These are phyloP conservation scores for Aphanocladium album DNA, from an alignment of 2,329 filamentous ascomycete genomes.

Conservation along the genomic window DNA sequence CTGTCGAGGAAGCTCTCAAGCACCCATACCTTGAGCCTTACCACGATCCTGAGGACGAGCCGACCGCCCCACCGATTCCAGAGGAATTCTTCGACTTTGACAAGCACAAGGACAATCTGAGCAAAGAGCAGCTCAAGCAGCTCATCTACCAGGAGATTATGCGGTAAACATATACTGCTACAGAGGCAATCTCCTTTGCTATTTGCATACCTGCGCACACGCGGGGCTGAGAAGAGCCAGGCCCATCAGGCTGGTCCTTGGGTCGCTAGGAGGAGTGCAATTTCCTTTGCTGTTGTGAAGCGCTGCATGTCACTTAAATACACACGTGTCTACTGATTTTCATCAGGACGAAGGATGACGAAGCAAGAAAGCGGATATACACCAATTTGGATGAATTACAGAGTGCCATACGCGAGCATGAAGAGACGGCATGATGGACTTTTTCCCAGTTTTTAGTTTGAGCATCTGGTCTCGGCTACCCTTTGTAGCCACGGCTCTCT, in stretches of 20 bases:
- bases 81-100: constrained; percentile 99
- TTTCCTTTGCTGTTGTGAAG: neutral
- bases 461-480: neutral
- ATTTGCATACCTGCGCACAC: neutral
- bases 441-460: constrained; percentile 3
- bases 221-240: neutral
- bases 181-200: neutral
- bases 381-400: constrained; percentile 12
- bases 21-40: constrained; percentile 98
- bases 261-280: neutral
- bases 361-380: constrained; percentile 6
- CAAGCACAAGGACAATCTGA: constrained; percentile 98
- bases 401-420: constrained; percentile 6
- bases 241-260: constrained; percentile 12
- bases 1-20: constrained; percentile 92
- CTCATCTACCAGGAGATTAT: constrained; percentile 98
- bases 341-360: neutral
- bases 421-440: constrained; percentile 1
- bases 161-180: constrained; percentile 38
- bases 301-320: neutral
- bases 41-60: constrained; percentile 97
- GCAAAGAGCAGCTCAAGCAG: constrained; percentile 96
- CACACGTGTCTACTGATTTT: neutral
- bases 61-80: constrained; percentile 90
- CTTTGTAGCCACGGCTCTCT: neutral